Percentiles rank a stretch among this genome's conserved stretches.
These are phyloP conservation scores for Anthracocystis walkeri DNA, from an alignment of 1,284 basidiomycete genomes.

Conservation along the genomic window DNA sequence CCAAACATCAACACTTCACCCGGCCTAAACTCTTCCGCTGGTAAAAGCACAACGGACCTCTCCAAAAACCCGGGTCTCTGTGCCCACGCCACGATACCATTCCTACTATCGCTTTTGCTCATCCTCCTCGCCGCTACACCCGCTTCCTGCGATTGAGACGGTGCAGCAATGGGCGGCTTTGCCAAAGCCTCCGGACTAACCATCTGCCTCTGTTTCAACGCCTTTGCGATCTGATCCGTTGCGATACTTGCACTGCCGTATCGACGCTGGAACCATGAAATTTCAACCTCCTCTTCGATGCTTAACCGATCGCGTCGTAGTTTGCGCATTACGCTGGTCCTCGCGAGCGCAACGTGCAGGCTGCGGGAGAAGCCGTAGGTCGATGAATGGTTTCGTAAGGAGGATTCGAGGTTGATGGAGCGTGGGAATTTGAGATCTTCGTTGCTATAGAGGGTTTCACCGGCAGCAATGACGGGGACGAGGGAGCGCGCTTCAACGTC, in stretches of 20 bases:
- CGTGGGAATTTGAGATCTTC: slow-evolving; percentile 55
- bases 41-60: slow-evolving; percentile 16
- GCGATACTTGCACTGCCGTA: slow-evolving; percentile 55
- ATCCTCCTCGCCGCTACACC: slow-evolving; percentile 6
- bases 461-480: slow-evolving; percentile 31
- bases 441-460: slow-evolving; percentile 22
- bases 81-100: slow-evolving; percentile 46
- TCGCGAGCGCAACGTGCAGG: slow-evolving; percentile 45
- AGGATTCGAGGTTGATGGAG: slow-evolving; percentile 44
- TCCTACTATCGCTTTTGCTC: slow-evolving; percentile 15
- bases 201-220: slow-evolving; percentile 40
- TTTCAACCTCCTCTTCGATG: slow-evolving; percentile 57
- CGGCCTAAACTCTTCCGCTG: slow-evolving; percentile 28
- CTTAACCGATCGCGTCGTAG: slow-evolving; percentile 36
- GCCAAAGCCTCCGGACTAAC: slow-evolving; percentile 59
- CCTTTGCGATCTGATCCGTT: slow-evolving; percentile 37
- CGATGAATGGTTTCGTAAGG: slow-evolving; percentile 37
- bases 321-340: slow-evolving; percentile 55
- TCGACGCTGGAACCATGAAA: slow-evolving; percentile 56
- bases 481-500: slow-evolving; percentile 26
- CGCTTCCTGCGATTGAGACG: slow-evolving; percentile 1
- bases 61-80: slow-evolving; percentile 27
- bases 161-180: slow-evolving; percentile 42
- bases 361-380: slow-evolving; percentile 37
- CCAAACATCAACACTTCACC: slow-evolving; percentile 35